phyloP scores from a whole-genome alignment of 805 yeast species.

The Candida corydali region DNA sequence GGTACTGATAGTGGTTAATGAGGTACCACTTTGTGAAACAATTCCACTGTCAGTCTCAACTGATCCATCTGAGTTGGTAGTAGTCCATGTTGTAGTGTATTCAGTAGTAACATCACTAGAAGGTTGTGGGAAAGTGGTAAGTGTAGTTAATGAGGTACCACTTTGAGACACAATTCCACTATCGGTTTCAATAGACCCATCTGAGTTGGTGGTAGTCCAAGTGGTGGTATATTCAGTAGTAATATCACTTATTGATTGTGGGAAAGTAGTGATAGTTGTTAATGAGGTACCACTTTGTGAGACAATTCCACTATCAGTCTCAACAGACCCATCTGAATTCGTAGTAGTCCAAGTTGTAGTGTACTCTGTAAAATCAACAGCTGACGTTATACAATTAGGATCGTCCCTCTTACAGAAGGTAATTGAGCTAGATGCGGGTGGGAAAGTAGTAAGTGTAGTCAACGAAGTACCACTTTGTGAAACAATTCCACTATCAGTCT shows the following conservation, averaged over 20 bases:
- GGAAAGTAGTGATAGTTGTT: slow-evolving; percentile 3
- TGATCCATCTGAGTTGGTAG: slow-evolving; percentile 12
- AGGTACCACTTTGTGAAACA: slow-evolving; percentile 15
- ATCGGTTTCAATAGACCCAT: slow-evolving; percentile 14
- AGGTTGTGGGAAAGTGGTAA: slow-evolving; percentile 1
- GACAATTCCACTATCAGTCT: slow-evolving; percentile 6
- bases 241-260: background rate
- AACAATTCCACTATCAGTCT: slow-evolving; percentile 13
- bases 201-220: slow-evolving; percentile 10
- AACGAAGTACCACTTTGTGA: slow-evolving; percentile 3
- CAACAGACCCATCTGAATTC: slow-evolving; percentile 3
- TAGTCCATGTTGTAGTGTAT: slow-evolving; percentile 9
- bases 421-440: slow-evolving; percentile 7
- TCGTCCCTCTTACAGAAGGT: slow-evolving; percentile 10
- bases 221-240: slow-evolving; percentile 11
- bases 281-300: slow-evolving; percentile 3
- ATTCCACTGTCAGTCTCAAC: slow-evolving; percentile 13
- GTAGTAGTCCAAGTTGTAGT: slow-evolving; percentile 8
- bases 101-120: background rate
- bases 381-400: slow-evolving; percentile 1
- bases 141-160: slow-evolving; percentile 1
- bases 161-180: slow-evolving; percentile 13
- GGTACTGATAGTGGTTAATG: slow-evolving; percentile 13
- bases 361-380: slow-evolving; percentile 5
- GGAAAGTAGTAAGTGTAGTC: slow-evolving; percentile 4